A percentile compares a stretch with the other conserved stretches of the same genome.
Conservation (phyloP, 2,329 filamentous ascomycete species). For the Calonectria multiphialidica region DNA sequence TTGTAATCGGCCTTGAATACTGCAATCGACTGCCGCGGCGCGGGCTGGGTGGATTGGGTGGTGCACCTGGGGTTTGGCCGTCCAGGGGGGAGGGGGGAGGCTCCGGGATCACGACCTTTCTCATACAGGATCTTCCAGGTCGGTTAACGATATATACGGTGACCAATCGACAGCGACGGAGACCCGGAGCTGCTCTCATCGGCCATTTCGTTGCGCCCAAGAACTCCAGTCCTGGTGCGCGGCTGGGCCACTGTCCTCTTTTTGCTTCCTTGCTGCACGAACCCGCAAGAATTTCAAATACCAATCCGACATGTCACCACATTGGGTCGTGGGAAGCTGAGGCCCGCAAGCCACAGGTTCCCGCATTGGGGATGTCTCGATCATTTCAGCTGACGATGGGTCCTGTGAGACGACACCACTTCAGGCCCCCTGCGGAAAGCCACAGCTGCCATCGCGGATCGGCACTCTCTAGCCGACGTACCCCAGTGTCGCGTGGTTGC, state of each 20-base stretch:
- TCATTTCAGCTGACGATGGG: slow-evolving; percentile 24
- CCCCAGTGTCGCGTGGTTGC: slow-evolving; percentile 10
- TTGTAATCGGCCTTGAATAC: slow-evolving; percentile 18
- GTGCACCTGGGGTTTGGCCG: slow-evolving; percentile 18
- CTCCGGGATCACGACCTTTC: slow-evolving; percentile 21
- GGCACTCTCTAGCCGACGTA: slow-evolving; percentile 3
- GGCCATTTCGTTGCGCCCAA: slow-evolving; percentile 11
- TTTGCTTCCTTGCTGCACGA: not conserved
- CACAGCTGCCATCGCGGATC: slow-evolving; percentile 19
- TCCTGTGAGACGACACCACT: slow-evolving; percentile 6
- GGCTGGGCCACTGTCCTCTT: slow-evolving; percentile 7
- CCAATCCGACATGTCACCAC: slow-evolving; percentile 15
- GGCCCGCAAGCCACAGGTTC: slow-evolving; percentile 9
- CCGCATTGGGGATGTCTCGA: slow-evolving; percentile 8
- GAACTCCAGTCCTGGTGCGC: slow-evolving; percentile 6
- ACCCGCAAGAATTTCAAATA: not conserved
- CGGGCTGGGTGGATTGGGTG: slow-evolving; percentile 5
- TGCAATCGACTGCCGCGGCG: slow-evolving; percentile 13
- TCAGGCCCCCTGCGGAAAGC: slow-evolving; percentile 17
- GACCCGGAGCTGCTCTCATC: not conserved
- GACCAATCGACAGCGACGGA: slow-evolving; percentile 20
- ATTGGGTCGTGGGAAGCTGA: slow-evolving; percentile 13
- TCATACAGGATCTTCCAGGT: slow-evolving; percentile 22
- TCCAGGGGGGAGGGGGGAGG: slow-evolving; percentile 14
- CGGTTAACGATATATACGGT: slow-evolving; percentile 22